Conservation (phyloP, 371 early-diverging fungal genomes). For the Mucor piriformis region DNA sequence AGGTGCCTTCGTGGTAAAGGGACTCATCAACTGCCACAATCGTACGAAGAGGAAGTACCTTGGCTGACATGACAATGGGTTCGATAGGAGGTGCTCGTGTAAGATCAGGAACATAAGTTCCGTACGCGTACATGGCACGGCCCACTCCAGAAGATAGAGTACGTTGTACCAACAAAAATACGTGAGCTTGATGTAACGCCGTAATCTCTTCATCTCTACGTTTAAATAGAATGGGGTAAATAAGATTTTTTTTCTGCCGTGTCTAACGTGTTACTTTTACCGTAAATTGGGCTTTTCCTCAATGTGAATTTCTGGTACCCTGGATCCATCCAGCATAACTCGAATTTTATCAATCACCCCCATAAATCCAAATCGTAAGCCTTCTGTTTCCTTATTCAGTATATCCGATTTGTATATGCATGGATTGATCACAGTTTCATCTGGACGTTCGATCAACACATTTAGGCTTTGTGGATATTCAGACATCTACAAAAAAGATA, state of each 20-base stretch:
- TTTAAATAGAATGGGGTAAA: not conserved
- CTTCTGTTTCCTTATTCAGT: slow-evolving; percentile 32
- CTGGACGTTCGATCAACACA: slow-evolving; percentile 6
- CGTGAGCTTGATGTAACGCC: slow-evolving; percentile 52
- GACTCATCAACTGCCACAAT: slow-evolving; percentile 56
- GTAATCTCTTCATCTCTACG: slow-evolving; percentile 52
- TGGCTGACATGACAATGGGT: slow-evolving; percentile 57
- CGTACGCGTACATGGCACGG: slow-evolving; percentile 69
- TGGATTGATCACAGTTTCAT: slow-evolving; percentile 1
- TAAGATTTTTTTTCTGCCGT: too few species aligned
- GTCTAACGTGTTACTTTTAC: too few species aligned
- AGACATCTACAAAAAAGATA: slow-evolving; percentile 3
- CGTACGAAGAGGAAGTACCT: slow-evolving; percentile 64
- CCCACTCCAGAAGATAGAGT: slow-evolving; percentile 73
- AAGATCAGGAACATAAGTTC: slow-evolving; percentile 55
- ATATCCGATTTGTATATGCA: slow-evolving; percentile 27
- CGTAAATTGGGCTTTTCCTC: too few species aligned
- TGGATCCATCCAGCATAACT: slow-evolving; percentile 55
- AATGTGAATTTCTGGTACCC: slow-evolving; percentile 43
- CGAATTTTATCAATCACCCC: slow-evolving; percentile 67
- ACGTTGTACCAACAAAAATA: slow-evolving; percentile 57
- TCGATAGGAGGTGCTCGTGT: slow-evolving; percentile 64
- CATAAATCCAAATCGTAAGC: slow-evolving; percentile 66
- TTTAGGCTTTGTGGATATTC: slow-evolving; percentile 6
- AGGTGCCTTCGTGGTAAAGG: slow-evolving; percentile 41